These are phyloP conservation scores for Apophysomyces elegans DNA, from an alignment of 371 early-diverging fungal genomes.

Conservation along the genomic window DNA sequence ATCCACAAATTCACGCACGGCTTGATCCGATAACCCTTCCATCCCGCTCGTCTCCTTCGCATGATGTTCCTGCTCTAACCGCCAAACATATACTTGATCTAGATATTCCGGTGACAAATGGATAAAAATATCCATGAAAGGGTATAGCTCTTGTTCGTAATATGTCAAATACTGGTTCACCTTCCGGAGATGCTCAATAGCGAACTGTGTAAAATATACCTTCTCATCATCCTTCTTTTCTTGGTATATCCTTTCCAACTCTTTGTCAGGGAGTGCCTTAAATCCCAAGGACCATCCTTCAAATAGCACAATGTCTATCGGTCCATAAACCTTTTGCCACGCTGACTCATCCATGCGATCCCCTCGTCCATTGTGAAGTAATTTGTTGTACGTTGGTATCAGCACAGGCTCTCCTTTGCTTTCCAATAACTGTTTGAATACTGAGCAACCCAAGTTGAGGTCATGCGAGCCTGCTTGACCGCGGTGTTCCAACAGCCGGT, in stretches of 20 bases:
- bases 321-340: constrained; percentile 62
- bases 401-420: constrained; percentile 32
- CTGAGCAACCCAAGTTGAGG: constrained; percentile 57
- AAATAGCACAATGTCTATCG: constrained; percentile 82
- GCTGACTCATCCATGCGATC: constrained; percentile 65
- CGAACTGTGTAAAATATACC: constrained; percentile 14
- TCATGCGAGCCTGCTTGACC: constrained; percentile 94
- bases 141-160: constrained; percentile 64
- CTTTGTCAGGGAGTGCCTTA: constrained; percentile 52
- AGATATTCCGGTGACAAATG: constrained; percentile 67
- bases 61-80: constrained; percentile 83
- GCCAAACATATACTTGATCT: constrained; percentile 80
- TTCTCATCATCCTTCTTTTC: background rate
- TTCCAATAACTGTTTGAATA: constrained; percentile 53
- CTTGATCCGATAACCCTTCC: constrained; percentile 64
- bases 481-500: constrained; percentile 75
- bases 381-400: constrained; percentile 87
- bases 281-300: constrained; percentile 97
- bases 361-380: constrained; percentile 74
- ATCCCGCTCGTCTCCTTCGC: constrained; percentile 53
- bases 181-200: constrained; percentile 45
- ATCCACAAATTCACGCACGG: constrained; percentile 83
- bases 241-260: constrained; percentile 35
- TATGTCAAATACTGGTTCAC: constrained; percentile 58
- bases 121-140: constrained; percentile 77